These are phyloP conservation scores for Aristolochia californica DNA, from an alignment of 164 flowering plant genomes.

Conservation along the genomic window DNA sequence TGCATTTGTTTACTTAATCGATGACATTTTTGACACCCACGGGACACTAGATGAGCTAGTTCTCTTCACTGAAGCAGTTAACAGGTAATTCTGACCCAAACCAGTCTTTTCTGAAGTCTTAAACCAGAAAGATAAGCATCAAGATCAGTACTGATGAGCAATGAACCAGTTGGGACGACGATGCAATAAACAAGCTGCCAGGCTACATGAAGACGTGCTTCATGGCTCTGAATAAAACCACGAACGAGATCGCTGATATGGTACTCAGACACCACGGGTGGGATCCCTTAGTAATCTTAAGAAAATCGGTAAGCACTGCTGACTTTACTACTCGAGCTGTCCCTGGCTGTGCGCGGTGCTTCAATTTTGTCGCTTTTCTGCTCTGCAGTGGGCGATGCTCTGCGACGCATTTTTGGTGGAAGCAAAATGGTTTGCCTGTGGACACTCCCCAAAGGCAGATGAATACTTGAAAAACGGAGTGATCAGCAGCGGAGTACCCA, in stretches of 20 bases:
- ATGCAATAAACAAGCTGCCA: no score
- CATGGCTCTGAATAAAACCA: no score
- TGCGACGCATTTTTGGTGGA: no score
- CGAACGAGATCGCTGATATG: background rate
- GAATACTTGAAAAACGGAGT: conserved; percentile 12
- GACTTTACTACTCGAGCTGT: no score
- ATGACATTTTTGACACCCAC: conserved; percentile 54
- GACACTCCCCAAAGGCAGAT: no score
- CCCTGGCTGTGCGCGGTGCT: no score
- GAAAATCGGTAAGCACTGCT: background rate
- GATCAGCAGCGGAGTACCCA: conserved; percentile 17
- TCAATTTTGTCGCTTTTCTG: no score
- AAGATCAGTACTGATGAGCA: no score
- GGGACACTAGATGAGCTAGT: conserved; percentile 43
- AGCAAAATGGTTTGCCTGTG: no score
- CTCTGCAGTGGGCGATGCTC: conserved; percentile 3
- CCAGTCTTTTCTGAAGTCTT: no score
- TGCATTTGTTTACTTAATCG: conserved; percentile 40
- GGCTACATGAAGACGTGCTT: no score
- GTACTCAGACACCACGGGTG: conserved; percentile 22
- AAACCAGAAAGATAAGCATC: no score
- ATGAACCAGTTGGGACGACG: background rate
- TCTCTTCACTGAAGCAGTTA: conserved; percentile 42
- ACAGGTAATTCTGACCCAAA: background rate
- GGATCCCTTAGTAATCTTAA: conserved; percentile 27